Conservation (phyloP, 139 green algal species). For the Tetraselmis chui region DNA sequence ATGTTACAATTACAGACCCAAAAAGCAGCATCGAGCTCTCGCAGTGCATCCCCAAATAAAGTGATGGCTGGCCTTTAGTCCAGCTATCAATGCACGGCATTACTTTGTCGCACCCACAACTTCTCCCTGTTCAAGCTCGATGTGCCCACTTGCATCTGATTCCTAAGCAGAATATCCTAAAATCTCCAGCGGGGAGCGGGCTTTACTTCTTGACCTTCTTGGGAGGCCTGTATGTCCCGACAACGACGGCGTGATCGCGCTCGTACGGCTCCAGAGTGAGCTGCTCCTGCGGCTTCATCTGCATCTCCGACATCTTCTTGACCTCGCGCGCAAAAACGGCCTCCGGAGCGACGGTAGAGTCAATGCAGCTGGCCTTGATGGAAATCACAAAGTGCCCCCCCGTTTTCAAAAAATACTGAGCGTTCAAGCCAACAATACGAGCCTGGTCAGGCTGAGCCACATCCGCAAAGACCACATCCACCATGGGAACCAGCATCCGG, state of each 20-base stretch:
- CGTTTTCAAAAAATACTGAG: conserved; percentile 97
- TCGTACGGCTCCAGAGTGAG: conserved; percentile 99
- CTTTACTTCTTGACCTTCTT: conserved; percentile 18
- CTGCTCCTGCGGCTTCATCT: conserved; percentile 96
- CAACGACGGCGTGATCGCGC: conserved; percentile 95
- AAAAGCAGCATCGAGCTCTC: too few relatives aligned
- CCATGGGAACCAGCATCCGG: conserved; percentile 99
- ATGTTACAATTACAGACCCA: too few relatives aligned
- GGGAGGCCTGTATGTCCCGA: conserved; percentile 41
- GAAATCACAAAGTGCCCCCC: conserved; percentile 97
- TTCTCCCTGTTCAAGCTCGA: too few relatives aligned
- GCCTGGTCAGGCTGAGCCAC: conserved; percentile 96
- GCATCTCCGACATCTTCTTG: conserved; percentile 95
- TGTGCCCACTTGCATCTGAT: too few relatives aligned
- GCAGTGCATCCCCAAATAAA: too few relatives aligned
- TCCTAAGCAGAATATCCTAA: too few relatives aligned
- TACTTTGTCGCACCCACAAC: too few relatives aligned
- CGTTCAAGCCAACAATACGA: conserved; percentile 96
- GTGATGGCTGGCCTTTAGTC: too few relatives aligned
- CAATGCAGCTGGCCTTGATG: conserved; percentile 99
- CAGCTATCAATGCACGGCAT: too few relatives aligned
- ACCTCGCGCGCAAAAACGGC: conserved; percentile 96
- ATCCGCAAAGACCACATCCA: conserved; percentile 98
- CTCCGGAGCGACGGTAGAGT: conserved; percentile 94
- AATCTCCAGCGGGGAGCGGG: too few relatives aligned